Percentiles rank a stretch among this genome's conserved stretches.
Evolutionary conservation across 352 stramenopile species (phyloP).

Genomic region (Aphanomyces euteiches): DNA sequence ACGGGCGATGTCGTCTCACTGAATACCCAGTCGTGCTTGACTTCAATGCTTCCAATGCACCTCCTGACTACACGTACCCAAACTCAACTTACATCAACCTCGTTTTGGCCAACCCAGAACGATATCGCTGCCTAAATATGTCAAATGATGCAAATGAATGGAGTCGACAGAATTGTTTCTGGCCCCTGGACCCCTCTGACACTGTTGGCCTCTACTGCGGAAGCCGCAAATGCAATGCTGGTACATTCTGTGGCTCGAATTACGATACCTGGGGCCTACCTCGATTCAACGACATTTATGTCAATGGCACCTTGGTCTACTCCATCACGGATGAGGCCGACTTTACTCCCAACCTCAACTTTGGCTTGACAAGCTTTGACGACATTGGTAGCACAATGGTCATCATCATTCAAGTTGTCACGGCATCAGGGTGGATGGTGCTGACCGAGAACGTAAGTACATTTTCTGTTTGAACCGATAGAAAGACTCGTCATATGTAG

Average conservation of each 20-base stretch:
- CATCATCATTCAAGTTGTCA: constrained; percentile 88
- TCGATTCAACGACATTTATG: constrained; percentile 49
- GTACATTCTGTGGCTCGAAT: constrained; percentile 56
- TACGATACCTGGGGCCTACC: constrained; percentile 67
- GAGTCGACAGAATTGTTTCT: constrained; percentile 75
- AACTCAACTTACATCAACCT: constrained; percentile 47
- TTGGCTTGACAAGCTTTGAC: constrained; percentile 91
- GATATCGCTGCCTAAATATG: constrained; percentile 42
- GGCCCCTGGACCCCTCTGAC: constrained; percentile 85
- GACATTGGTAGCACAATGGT: constrained; percentile 85
- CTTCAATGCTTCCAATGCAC: constrained; percentile 28
- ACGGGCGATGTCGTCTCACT: constrained; percentile 75
- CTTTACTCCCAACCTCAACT: constrained; percentile 58
- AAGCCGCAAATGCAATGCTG: constrained; percentile 47
- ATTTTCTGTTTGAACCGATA: background rate
- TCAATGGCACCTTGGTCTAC: constrained; percentile 53
- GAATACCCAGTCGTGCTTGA: constrained; percentile 60
- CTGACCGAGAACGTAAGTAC: constrained; percentile 52
- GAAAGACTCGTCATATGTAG: constrained; percentile 36
- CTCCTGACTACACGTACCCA: constrained; percentile 26
- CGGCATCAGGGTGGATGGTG: constrained; percentile 63
- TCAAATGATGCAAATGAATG: constrained; percentile 26
- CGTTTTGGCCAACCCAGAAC: constrained; percentile 38
- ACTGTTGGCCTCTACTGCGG: constrained; percentile 58
- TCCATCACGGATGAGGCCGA: constrained; percentile 27